Evolutionary conservation across 768 basidiomycete species (phyloP).

Genomic region (Suillus paluster): DNA sequence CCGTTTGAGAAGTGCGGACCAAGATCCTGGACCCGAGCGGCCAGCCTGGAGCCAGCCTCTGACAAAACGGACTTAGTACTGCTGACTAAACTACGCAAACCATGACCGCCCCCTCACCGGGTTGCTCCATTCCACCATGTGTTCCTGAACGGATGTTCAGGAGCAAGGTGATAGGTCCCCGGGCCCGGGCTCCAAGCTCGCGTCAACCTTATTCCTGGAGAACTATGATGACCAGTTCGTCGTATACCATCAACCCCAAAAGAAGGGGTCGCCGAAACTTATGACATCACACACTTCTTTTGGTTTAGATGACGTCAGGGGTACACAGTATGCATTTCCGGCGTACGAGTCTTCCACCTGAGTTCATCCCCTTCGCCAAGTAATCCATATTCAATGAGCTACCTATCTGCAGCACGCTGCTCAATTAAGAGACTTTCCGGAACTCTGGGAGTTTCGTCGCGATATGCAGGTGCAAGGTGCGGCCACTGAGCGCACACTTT

Average conservation of each 20-base stretch:
- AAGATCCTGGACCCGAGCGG: too few relatives aligned
- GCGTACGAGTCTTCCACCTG: background rate
- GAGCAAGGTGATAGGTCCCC: too few relatives aligned
- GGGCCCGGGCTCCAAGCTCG: too few relatives aligned
- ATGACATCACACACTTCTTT: conserved; percentile 1
- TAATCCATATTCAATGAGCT: background rate
- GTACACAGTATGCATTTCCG: background rate
- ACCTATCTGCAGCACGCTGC: background rate
- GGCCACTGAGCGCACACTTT: background rate
- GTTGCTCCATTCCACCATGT: too few relatives aligned
- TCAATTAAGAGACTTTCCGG: background rate
- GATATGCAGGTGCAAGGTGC: conserved; percentile 4
- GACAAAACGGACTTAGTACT: too few relatives aligned
- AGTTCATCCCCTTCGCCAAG: background rate
- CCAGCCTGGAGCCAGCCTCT: too few relatives aligned
- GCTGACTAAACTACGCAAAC: too few relatives aligned
- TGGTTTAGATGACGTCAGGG: background rate
- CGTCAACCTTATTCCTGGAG: too few relatives aligned
- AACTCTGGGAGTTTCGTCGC: background rate
- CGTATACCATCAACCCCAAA: background rate
- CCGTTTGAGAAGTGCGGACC: too few relatives aligned
- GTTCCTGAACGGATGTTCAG: too few relatives aligned
- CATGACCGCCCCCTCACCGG: too few relatives aligned
- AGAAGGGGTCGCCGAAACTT: background rate
- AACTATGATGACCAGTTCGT: too few relatives aligned